These are phyloP conservation scores for Helichrysum umbraculigerum DNA, from an alignment of 129 eudicot genomes.

Conservation along the genomic window DNA sequence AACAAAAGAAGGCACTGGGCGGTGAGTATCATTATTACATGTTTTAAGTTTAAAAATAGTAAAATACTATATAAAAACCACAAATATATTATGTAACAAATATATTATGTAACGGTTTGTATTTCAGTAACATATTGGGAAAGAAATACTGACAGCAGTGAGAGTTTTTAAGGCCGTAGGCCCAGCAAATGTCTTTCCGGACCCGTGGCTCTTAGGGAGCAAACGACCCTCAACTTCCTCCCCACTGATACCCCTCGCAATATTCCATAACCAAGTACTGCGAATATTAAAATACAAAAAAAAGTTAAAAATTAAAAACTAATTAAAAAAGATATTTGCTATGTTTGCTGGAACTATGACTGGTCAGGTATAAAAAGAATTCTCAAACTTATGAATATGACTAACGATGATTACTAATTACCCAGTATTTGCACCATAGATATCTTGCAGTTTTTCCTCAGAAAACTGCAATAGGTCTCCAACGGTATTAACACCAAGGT, in stretches of 20 bases:
- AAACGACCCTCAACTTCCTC: constrained; percentile 96
- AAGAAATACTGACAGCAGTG: constrained; percentile 47
- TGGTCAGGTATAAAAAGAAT: neutral
- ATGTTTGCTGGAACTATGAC: neutral
- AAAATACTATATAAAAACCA: neutral
- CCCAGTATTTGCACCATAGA: constrained; percentile 92
- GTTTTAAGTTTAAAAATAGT: neutral
- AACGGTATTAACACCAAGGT: constrained; percentile 76
- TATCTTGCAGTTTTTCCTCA: constrained; percentile 73
- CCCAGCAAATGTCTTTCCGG: constrained; percentile 94
- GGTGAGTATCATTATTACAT: neutral
- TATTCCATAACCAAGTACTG: constrained; percentile 97
- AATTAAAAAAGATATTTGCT: neutral
- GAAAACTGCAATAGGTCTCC: constrained; percentile 85
- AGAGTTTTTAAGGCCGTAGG: constrained; percentile 60
- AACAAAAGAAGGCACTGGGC: neutral
- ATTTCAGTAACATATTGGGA: constrained; percentile 2
- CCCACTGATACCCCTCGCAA: constrained; percentile 86
- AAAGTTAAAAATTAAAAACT: neutral
- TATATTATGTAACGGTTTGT: neutral
- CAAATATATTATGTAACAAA: neutral
- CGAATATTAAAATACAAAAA: neutral
- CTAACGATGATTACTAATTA: constrained; percentile 21
- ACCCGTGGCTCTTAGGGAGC: constrained; percentile 90
- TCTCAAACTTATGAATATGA: neutral